These are phyloP conservation scores for Salix exigua DNA, from an alignment of 345 rosid species.

Conservation along the genomic window DNA sequence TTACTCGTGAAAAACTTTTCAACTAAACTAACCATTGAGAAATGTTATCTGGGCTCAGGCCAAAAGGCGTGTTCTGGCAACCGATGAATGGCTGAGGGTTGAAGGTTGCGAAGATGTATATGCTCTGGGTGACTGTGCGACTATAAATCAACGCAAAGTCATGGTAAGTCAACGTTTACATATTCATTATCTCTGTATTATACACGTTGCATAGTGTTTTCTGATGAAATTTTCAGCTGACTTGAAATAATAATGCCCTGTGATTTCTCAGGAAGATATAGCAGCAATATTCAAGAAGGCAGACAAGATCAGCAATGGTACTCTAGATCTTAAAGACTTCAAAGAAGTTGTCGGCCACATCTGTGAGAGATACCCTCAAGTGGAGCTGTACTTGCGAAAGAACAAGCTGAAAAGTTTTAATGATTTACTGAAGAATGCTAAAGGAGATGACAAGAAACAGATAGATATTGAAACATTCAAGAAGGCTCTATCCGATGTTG, in stretches of 20 bases:
- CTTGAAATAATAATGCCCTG: too few relatives aligned
- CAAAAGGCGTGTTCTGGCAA: constrained; percentile 57
- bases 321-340: constrained; percentile 45
- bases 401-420: constrained; percentile 43
- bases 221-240: neutral
- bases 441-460: constrained; percentile 33
- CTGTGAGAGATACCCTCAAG: constrained; percentile 75
- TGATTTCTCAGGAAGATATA: constrained; percentile 60
- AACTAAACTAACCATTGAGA: neutral
- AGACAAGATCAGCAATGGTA: constrained; percentile 49
- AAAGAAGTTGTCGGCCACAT: constrained; percentile 58
- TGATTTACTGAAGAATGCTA: constrained; percentile 39
- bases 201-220: neutral
- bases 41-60: constrained; percentile 25
- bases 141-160: constrained; percentile 64
- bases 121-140: constrained; percentile 80
- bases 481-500: constrained; percentile 62
- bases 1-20: neutral
- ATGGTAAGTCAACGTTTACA: constrained; percentile 34
- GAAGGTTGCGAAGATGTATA: constrained; percentile 60
- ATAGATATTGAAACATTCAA: constrained; percentile 55
- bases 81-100: constrained; percentile 84
- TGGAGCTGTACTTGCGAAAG: constrained; percentile 62
- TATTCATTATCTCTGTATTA: neutral
- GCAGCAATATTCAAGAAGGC: constrained; percentile 62